Percentiles rank a stretch among this genome's conserved stretches.
These are phyloP conservation scores for Clonostachys rosea DNA, from an alignment of 2,329 filamentous ascomycete genomes.

Conservation along the genomic window DNA sequence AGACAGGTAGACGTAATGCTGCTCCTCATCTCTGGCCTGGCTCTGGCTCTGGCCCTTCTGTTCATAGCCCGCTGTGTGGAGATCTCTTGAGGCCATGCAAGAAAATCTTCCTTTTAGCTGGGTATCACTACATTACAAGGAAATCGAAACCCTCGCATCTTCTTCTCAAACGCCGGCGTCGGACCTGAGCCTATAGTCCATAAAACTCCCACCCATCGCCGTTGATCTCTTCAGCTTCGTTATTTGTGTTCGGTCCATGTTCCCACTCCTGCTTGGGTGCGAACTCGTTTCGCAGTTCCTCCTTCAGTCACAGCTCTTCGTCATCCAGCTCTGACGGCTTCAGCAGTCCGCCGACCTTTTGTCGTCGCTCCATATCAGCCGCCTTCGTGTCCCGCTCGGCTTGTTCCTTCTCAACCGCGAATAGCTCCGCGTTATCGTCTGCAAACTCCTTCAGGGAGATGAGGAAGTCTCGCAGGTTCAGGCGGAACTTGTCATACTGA, in stretches of 20 bases:
- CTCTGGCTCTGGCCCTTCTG: not conserved
- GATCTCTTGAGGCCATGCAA: not conserved
- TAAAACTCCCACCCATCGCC: slow-evolving; percentile 64
- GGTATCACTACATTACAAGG: slow-evolving; percentile 5
- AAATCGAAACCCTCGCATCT: not conserved
- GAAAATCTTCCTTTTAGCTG: not conserved
- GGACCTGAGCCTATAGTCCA: slow-evolving; percentile 30
- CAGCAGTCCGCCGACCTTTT: slow-evolving; percentile 91
- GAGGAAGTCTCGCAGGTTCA: slow-evolving; percentile 92
- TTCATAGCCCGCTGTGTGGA: not conserved
- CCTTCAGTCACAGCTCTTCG: slow-evolving; percentile 80
- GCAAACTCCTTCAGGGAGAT: slow-evolving; percentile 97
- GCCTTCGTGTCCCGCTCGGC: slow-evolving; percentile 80
- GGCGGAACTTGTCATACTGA: slow-evolving; percentile 90
- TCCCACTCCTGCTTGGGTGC: slow-evolving; percentile 25
- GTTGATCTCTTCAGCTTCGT: slow-evolving; percentile 12
- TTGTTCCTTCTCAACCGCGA: slow-evolving; percentile 90
- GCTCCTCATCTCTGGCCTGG: too few species aligned
- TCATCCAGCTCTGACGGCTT: slow-evolving; percentile 97
- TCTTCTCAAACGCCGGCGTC: not conserved
- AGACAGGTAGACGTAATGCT: too few species aligned
- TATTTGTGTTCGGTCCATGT: slow-evolving; percentile 1
- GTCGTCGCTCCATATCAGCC: slow-evolving; percentile 84
- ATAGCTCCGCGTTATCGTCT: slow-evolving; percentile 92
- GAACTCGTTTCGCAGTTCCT: slow-evolving; percentile 62